A percentile compares a stretch with the other conserved stretches of the same genome.
phyloP scores from a whole-genome alignment of 192 early-diverging fungal genomes.

The Lunasporangiospora selenospora region DNA sequence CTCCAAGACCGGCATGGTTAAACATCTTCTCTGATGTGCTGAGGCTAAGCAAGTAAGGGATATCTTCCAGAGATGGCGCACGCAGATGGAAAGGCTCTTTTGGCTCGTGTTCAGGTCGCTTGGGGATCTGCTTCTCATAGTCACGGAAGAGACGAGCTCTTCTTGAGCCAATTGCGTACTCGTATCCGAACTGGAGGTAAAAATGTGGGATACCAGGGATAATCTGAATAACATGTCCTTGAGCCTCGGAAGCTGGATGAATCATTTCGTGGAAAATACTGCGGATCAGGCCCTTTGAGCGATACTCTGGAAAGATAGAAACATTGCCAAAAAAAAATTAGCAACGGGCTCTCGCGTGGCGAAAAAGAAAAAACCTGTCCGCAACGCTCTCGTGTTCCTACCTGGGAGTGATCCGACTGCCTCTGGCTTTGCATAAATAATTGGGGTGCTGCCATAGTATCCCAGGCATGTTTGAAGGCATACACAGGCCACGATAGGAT shows the following conservation, averaged over 20 bases:
- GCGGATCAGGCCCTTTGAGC: conserved; percentile 16
- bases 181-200: conserved; percentile 44
- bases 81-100: conserved; percentile 9
- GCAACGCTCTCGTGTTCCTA: neutral
- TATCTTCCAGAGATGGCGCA: conserved; percentile 11
- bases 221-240: conserved; percentile 24
- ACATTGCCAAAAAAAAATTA: neutral
- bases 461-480: conserved; percentile 4
- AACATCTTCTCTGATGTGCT: conserved; percentile 11
- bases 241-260: conserved; percentile 15
- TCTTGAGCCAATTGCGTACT: conserved; percentile 13
- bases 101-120: neutral
- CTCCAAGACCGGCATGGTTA: conserved; percentile 6
- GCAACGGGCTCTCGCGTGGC: neutral
- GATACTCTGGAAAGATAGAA: conserved; percentile 6
- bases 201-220: conserved; percentile 32
- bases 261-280: conserved; percentile 18
- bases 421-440: conserved; percentile 16
- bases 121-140: neutral
- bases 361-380: conserved; percentile 2
- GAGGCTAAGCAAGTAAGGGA: conserved; percentile 22
- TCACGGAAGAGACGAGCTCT: neutral
- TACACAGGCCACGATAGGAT: conserved; percentile 26
- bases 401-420: conserved; percentile 19
- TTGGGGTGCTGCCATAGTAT: conserved; percentile 18